These are phyloP conservation scores for Glarea lozoyensis DNA, from an alignment of 495 filamentous ascomycete species.

Conservation along the genomic window DNA sequence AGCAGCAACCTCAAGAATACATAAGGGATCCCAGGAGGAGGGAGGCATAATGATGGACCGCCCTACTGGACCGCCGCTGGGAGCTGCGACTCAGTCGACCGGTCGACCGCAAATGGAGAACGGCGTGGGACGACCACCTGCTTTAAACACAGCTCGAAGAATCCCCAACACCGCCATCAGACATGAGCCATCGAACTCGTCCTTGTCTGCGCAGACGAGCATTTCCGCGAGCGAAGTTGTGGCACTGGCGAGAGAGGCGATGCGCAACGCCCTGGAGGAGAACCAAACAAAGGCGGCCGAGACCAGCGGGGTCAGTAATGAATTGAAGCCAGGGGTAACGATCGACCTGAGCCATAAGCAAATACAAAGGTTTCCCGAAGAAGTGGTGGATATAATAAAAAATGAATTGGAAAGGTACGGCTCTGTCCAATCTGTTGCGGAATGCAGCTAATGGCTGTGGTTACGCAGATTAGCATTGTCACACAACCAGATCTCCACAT, in stretches of 20 bases:
- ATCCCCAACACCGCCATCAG: slow-evolving; percentile 11
- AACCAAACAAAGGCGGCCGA: slow-evolving; percentile 60
- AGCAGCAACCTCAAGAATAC: slow-evolving; percentile 6
- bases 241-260: slow-evolving; percentile 50
- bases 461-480: slow-evolving; percentile 70
- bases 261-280: slow-evolving; percentile 58
- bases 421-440: slow-evolving; percentile 8
- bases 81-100: slow-evolving; percentile 20
- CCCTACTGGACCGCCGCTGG: slow-evolving; percentile 17
- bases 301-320: slow-evolving; percentile 57
- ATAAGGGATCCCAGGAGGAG: neutral
- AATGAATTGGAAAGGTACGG: slow-evolving; percentile 80
- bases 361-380: slow-evolving; percentile 73
- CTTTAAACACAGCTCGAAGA: slow-evolving; percentile 18
- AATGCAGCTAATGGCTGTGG: slow-evolving; percentile 9
- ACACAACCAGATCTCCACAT: slow-evolving; percentile 73
- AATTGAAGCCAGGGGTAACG: slow-evolving; percentile 70
- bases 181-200: slow-evolving; percentile 19
- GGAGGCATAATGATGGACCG: slow-evolving; percentile 19
- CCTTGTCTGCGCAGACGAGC: slow-evolving; percentile 20
- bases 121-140: slow-evolving; percentile 11
- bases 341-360: slow-evolving; percentile 81
- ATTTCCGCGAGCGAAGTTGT: slow-evolving; percentile 41
- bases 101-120: slow-evolving; percentile 15
- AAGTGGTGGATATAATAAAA: slow-evolving; percentile 87